Evolutionary conservation across 2,329 filamentous ascomycete genomes (phyloP).

Genomic region (Curvularia sp.): DNA sequence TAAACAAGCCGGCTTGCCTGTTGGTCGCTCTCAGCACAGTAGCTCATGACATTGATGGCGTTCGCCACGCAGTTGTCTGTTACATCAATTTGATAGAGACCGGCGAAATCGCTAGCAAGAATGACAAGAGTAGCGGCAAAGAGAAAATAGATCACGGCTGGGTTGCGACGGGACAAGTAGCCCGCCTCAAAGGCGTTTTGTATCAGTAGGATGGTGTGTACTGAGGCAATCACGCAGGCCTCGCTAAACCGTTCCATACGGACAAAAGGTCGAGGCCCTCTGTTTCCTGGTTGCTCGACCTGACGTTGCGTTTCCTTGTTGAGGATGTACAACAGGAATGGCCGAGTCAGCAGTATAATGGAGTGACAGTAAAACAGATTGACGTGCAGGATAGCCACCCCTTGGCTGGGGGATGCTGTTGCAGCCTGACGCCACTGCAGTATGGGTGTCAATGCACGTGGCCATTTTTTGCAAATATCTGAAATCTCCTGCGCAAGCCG

Average conservation of each 20-base stretch:
- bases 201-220: slow-evolving; percentile 51
- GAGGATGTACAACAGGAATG: slow-evolving; percentile 68
- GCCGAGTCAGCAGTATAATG: slow-evolving; percentile 67
- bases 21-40: slow-evolving; percentile 51
- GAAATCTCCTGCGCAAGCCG: slow-evolving; percentile 65
- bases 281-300: slow-evolving; percentile 34
- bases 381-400: slow-evolving; percentile 67
- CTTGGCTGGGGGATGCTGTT: slow-evolving; percentile 55
- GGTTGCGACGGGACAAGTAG: slow-evolving; percentile 50
- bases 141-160: slow-evolving; percentile 52
- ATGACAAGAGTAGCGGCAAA: slow-evolving; percentile 52
- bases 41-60: slow-evolving; percentile 50
- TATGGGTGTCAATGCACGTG: slow-evolving; percentile 56
- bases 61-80: slow-evolving; percentile 49
- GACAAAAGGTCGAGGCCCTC: slow-evolving; percentile 39
- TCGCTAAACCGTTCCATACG: slow-evolving; percentile 59
- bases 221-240: slow-evolving; percentile 52
- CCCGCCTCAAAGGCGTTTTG: slow-evolving; percentile 52
- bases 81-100: slow-evolving; percentile 43
- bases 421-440: slow-evolving; percentile 61
- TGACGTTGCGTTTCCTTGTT: slow-evolving; percentile 53
- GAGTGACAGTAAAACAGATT: slow-evolving; percentile 69
- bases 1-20: slow-evolving; percentile 50
- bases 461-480: slow-evolving; percentile 61
- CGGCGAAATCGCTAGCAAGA: slow-evolving; percentile 51